Percentiles rank a stretch among this genome's conserved stretches.
Conservation (phyloP, 2,329 filamentous ascomycete species). For the Ilyonectria robusta region DNA sequence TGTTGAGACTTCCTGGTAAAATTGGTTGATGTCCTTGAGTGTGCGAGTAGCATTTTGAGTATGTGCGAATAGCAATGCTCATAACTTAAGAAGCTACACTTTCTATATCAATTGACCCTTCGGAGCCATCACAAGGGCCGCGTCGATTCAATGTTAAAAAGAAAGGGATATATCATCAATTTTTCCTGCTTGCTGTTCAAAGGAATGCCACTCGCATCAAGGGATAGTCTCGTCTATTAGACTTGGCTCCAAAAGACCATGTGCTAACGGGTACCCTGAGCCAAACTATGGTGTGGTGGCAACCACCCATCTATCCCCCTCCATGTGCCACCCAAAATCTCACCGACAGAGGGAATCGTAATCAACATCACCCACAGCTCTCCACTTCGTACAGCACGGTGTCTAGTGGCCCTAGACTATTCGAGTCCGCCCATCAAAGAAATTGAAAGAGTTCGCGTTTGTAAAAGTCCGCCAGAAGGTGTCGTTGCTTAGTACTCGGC, state of each 20-base stretch:
- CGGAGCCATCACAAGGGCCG: not conserved
- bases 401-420: constrained; percentile 27
- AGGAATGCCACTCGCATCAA: constrained; percentile 38
- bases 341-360: constrained; percentile 46
- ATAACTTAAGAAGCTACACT: not conserved
- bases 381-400: constrained; percentile 39
- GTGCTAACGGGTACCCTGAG: constrained; percentile 45
- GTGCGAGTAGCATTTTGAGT: too few relatives aligned
- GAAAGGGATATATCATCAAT: constrained; percentile 52
- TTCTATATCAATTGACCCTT: not conserved
- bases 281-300: constrained; percentile 40
- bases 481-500: constrained; percentile 80
- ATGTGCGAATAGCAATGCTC: too few relatives aligned
- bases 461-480: constrained; percentile 28
- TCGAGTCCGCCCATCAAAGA: constrained; percentile 39
- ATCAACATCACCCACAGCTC: constrained; percentile 44
- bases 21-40: too few relatives aligned
- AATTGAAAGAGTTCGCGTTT: constrained; percentile 37
- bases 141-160: constrained; percentile 8
- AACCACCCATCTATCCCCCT: constrained; percentile 42
- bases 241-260: constrained; percentile 48
- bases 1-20: too few relatives aligned
- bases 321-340: constrained; percentile 43
- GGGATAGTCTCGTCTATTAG: constrained; percentile 50
- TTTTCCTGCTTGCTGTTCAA: constrained; percentile 50